phyloP scores from a whole-genome alignment of 805 yeast genomes.

The Scheffersomyces spartinae region DNA sequence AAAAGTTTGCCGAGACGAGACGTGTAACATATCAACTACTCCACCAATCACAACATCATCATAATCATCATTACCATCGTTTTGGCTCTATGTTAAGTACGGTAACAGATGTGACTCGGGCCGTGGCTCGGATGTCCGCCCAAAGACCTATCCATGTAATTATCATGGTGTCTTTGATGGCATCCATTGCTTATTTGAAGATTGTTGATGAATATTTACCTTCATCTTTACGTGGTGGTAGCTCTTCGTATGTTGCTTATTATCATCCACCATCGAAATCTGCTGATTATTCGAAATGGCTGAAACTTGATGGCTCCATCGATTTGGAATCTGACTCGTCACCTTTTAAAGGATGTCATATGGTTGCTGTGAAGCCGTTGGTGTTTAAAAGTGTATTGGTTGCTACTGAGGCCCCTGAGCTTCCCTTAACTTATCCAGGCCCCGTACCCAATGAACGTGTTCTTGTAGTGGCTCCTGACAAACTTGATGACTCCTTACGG shows the following conservation, averaged over 20 bases:
- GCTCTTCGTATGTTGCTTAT: conserved; percentile 23
- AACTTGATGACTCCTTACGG: conserved; percentile 12
- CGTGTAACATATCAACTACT: too few species aligned
- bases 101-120: conserved; percentile 20
- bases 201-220: conserved; percentile 57
- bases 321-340: too few species aligned
- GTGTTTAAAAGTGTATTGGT: too few species aligned
- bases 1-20: too few species aligned
- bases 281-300: conserved; percentile 34
- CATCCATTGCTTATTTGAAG: conserved; percentile 71
- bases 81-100: conserved; percentile 23
- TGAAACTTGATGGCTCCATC: conserved; percentile 42
- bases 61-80: too few species aligned
- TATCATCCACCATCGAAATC: conserved; percentile 26
- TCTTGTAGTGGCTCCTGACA: conserved; percentile 22
- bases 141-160: conserved; percentile 81
- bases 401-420: too few species aligned
- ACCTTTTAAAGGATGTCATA: too few species aligned
- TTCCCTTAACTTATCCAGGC: too few species aligned
- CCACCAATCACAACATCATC: too few species aligned
- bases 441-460: conserved; percentile 34
- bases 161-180: conserved; percentile 56
- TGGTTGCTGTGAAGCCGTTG: too few species aligned
- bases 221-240: conserved; percentile 28
- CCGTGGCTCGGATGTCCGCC: conserved; percentile 52